Base-by-base conservation (phyloP, 768 basidiomycete genomes). In the Russula dissimulans region DNA sequence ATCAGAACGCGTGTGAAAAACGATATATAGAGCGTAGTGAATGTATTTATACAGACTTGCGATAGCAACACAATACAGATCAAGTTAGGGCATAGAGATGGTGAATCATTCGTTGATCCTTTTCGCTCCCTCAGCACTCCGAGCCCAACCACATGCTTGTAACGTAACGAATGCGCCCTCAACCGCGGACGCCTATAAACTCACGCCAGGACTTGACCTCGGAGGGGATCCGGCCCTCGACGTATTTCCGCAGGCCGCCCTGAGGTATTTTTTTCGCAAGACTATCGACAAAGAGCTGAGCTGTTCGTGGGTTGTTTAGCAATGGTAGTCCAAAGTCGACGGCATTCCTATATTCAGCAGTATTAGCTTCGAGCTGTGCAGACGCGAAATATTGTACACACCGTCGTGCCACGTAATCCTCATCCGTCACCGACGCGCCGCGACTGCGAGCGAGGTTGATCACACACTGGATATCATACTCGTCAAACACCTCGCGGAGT, bases 321-420 rank as follows among this genome's bases (percentile, higher is more conserved):
- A 97, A 73, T 11, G 93, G 88, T 58, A 97, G 73, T 60, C 97
- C 97, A 53, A 64, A 59, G 42, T 60, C 53, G 22, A 63, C 57
- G 31, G 51, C 62, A n/a, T 59, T 67, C 38, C 63, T 65, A 26
- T n/a, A 36, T 22, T 34, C 8, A 17, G 5, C 36, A 3, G n/a
- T 45, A n/a, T n/a, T 56, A 45, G 49, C 29, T 15, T 41, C 43
- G 32, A 14, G 66, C 48, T 46, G 49, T 18, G 10, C 46, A 58
- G 57, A 59, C 17, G 5, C 49, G 44, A 36, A 29, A 22, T 29
- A 15, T 26, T 2, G 39, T 58, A 77, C 82, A 67, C 69, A 88
- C 85, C 89, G 81, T 70, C 97, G 82, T 56, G 97, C 95, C 49
- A 97, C 95, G 68, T 99, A 99, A 67, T 98, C 94, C 70, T 97